Evolutionary conservation across 768 basidiomycete genomes (phyloP), one percentile per base, ranked within the genome.

Genomic region (Pholiota molesta): DNA sequence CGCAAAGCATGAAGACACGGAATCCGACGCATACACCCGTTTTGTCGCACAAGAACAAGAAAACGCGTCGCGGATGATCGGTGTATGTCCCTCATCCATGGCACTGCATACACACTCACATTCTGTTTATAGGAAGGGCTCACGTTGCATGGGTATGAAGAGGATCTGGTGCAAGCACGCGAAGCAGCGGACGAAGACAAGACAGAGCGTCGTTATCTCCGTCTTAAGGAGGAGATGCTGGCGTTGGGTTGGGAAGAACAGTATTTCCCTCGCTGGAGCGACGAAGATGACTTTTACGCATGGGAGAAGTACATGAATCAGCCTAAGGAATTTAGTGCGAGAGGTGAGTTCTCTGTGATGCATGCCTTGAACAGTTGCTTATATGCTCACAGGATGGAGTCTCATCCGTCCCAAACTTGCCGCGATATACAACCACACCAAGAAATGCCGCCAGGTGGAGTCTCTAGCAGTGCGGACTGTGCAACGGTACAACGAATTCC

Each of bases 271-370:
- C n/a, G 37, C 3, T 44, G 7, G 19, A 45, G 37, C 1, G 57
- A 62, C 4, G 52, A 62, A n/a, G 51, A 52, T 1, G 47, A 59
- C 14, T 55, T 14, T 26, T 16, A 51, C 5, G 42, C 51, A 17
- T 63, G 62, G 62, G 16, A 31, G n/a, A 42, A 49, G 11, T 63
- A 63, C 47, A n/a, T 63, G 28, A 35, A 40, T 35, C 57, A 63
- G 45, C 42, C 52, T 2, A 59, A 63, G 28, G 52, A 45, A 28
- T 63, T 63, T 10, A 40, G 40, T 17, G 26, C 13, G 26, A 53
- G 62, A 16, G 47, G 62, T 63, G 37, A 29, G 62, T 55, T 23
- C 1, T 47, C 16, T 23, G 0, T 13, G 49, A 17, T 35, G 1
- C 7, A 33, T 23, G 26, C 31, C 4, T 9, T n/a, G 10, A 2